These are phyloP conservation scores for Botrytis cinerea DNA, from an alignment of 2,329 filamentous ascomycete species.

Conservation along the genomic window DNA sequence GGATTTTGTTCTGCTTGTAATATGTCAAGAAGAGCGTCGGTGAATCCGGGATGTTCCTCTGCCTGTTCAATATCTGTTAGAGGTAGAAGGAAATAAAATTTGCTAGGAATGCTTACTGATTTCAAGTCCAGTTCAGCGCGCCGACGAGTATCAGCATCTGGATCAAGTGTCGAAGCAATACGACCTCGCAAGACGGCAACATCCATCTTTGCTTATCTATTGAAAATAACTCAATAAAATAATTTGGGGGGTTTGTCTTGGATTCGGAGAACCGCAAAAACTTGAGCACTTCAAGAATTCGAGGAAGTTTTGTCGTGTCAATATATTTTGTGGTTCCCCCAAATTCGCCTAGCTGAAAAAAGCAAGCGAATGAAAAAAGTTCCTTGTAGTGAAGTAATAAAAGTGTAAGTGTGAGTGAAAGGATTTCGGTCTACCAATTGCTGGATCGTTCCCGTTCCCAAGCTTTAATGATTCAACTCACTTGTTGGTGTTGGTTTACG, in stretches of 20 bases:
- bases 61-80: slow-evolving; percentile 56
- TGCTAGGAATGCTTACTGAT: slow-evolving; percentile 57
- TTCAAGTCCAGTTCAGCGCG: slow-evolving; percentile 80
- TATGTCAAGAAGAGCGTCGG: slow-evolving; percentile 86
- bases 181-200: slow-evolving; percentile 72
- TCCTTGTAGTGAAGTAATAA: not conserved
- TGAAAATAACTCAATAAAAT: slow-evolving; percentile 23
- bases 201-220: slow-evolving; percentile 59
- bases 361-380: slow-evolving; percentile 24
- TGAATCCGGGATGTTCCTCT: slow-evolving; percentile 86
- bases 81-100: slow-evolving; percentile 28
- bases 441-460: not conserved
- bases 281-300: slow-evolving; percentile 21
- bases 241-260: slow-evolving; percentile 1
- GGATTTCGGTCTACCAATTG: not conserved
- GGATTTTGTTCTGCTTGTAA: slow-evolving; percentile 84
- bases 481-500: not conserved
- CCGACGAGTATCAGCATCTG: slow-evolving; percentile 73
- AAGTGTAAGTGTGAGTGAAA: not conserved
- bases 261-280: slow-evolving; percentile 16
- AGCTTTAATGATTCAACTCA: not conserved
- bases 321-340: slow-evolving; percentile 25
- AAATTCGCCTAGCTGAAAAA: slow-evolving; percentile 24
- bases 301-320: slow-evolving; percentile 25
- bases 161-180: slow-evolving; percentile 73